A percentile compares a stretch with the other conserved stretches of the same genome.
Conservation (phyloP, 805 yeast genomes). For the Cyberlindnera bimundalis region DNA sequence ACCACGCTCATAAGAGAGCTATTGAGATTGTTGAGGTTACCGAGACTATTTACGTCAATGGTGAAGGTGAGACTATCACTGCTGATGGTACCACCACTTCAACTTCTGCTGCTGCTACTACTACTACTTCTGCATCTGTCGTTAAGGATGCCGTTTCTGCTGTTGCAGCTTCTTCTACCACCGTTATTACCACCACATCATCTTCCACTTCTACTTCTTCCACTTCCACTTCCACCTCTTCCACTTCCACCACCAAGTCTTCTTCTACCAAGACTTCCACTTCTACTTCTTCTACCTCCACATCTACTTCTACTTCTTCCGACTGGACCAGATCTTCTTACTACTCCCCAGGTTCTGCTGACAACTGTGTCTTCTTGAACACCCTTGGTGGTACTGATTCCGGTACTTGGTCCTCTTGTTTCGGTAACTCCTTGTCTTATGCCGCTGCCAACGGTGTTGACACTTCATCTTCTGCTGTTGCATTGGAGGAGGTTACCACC, state of each 20-base stretch:
- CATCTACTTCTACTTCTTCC: slow-evolving; percentile 35
- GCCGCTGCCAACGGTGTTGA: slow-evolving; percentile 73
- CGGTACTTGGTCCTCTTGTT: slow-evolving; percentile 81
- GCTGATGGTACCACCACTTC: slow-evolving; percentile 25
- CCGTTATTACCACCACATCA: slow-evolving; percentile 12
- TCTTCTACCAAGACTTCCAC: slow-evolving; percentile 32
- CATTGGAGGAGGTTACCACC: slow-evolving; percentile 64
- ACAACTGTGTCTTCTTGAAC: slow-evolving; percentile 81
- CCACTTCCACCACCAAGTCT: slow-evolving; percentile 30
- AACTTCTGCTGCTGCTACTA: slow-evolving; percentile 22
- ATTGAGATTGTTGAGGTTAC: slow-evolving; percentile 71
- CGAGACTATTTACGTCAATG: slow-evolving; percentile 70
- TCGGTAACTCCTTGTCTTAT: slow-evolving; percentile 91
- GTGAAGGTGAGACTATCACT: slow-evolving; percentile 40
- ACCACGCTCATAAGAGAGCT: slow-evolving; percentile 55
- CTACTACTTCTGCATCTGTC: slow-evolving; percentile 13
- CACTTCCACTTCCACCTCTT: slow-evolving; percentile 29
- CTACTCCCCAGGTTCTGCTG: slow-evolving; percentile 68
- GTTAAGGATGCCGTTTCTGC: slow-evolving; percentile 10
- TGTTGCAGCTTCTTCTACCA: slow-evolving; percentile 9
- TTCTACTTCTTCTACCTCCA: slow-evolving; percentile 28
- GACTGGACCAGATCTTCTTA: slow-evolving; percentile 76
- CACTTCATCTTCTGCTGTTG: slow-evolving; percentile 65
- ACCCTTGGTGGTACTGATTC: slow-evolving; percentile 85
- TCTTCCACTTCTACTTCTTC: slow-evolving; percentile 21